Evolutionary conservation across 2,329 filamentous ascomycete genomes (phyloP).

Genomic region (Aureobasidium musti): DNA sequence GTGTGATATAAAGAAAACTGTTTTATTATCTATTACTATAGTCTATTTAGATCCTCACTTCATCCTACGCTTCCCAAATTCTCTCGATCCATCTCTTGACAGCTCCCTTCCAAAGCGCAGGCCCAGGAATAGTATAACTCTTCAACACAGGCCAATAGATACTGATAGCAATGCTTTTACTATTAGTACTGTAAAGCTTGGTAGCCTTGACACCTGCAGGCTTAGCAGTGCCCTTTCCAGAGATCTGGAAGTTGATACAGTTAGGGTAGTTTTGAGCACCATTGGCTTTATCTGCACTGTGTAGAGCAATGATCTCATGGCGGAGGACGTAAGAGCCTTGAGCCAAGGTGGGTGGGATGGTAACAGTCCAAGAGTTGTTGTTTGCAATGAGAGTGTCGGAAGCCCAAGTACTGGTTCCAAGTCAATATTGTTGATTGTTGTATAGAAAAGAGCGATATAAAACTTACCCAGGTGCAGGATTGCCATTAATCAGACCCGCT

Average conservation of each 20-base stretch:
- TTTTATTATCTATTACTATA: too few relatives aligned
- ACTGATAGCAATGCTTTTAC: constrained; percentile 61
- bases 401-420: constrained; percentile 52
- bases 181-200: constrained; percentile 58
- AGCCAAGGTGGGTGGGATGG: constrained; percentile 55
- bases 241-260: constrained; percentile 62
- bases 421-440: not conserved
- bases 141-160: constrained; percentile 54
- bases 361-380: constrained; percentile 53
- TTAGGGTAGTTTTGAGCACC: constrained; percentile 51
- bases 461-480: constrained; percentile 45
- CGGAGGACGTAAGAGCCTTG: constrained; percentile 62
- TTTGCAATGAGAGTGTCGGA: constrained; percentile 55
- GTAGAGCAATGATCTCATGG: constrained; percentile 63
- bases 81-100: constrained; percentile 3
- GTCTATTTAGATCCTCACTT: too few relatives aligned
- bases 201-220: constrained; percentile 56
- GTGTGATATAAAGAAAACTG: too few relatives aligned
- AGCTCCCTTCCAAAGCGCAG: constrained; percentile 39
- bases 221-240: constrained; percentile 54
- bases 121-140: constrained; percentile 57
- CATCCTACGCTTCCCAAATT: not conserved
- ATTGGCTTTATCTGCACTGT: constrained; percentile 50
- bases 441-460: not conserved
- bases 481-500: constrained; percentile 54